Evolutionary conservation across 2,329 filamentous ascomycete genomes (phyloP).

Genomic region (Tetracladium maxilliforme): DNA sequence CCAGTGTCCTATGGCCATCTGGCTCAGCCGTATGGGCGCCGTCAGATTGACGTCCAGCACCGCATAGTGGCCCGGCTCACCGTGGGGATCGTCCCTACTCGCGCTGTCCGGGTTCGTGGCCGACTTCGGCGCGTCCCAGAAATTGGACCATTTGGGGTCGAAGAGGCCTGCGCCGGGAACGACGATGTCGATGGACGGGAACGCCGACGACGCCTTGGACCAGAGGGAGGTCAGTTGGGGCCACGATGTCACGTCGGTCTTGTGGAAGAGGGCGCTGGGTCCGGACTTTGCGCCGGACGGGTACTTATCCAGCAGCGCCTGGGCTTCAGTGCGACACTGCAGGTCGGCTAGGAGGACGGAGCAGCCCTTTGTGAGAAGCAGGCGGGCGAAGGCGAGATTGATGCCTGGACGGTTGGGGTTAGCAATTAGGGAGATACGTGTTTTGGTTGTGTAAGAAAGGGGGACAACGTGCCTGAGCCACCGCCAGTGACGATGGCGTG

Average conservation of each 20-base stretch:
- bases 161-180: constrained; percentile 31
- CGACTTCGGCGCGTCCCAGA: constrained; percentile 34
- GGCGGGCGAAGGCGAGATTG: constrained; percentile 25
- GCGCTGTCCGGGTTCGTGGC: no score
- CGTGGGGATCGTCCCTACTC: no score
- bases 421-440: constrained; percentile 2
- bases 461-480: constrained; percentile 26
- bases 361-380: constrained; percentile 24
- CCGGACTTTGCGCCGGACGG: constrained; percentile 8
- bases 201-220: constrained; percentile 19
- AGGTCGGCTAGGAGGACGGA: constrained; percentile 31
- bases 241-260: constrained; percentile 29
- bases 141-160: constrained; percentile 27
- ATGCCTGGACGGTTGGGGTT: constrained; percentile 21
- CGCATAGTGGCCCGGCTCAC: no score
- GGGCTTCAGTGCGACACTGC: constrained; percentile 23
- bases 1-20: constrained; percentile 29
- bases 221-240: constrained; percentile 17
- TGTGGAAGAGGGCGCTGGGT: constrained; percentile 20
- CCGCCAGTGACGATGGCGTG: constrained; percentile 38
- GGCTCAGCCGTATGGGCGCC: constrained; percentile 33
- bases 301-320: constrained; percentile 17
- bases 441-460: background rate
- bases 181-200: constrained; percentile 24
- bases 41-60: constrained; percentile 32